Evolutionary conservation across 83 land plant species (phyloP), one percentile per base, ranked within the genome.

Genomic region (Diphasiastrum complanatum): DNA sequence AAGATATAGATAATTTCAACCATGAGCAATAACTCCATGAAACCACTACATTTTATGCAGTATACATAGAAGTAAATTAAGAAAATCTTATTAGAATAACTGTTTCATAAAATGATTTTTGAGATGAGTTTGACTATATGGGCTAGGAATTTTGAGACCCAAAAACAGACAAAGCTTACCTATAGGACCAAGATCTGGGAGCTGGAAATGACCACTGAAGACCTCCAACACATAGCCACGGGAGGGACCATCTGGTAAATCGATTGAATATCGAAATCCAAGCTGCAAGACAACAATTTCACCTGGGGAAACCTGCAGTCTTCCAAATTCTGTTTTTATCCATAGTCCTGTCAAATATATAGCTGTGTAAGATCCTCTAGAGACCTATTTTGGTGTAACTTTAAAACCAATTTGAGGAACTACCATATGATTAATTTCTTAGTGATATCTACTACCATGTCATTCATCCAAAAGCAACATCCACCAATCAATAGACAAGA

Each of bases 171-270:
- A 32, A 46, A 51, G 19, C 34, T 5, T 80, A 92, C 98, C 98
- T 57, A 93, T 93, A 16, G 91, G 91, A 5, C 98, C 98, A 63
- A 88, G 87, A 55, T 93, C 98, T 41, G 98, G 98, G 61, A 93
- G 88, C 52, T 82, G 96, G 73, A 93, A 89, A 71, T 93, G 98
- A 38, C 86, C 73, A 45, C 83, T 83, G 66, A 85, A 93, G 50
- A 93, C 79, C 78, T 93, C 98, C 46, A 86, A 85, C 75, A 89
- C 80, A 66, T 93, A 93, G 22, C 98, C 98, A 24, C 98, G 91
- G 14, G 96, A 85, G 33, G 91, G 88, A 16, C 96, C 98, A 80
- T 93, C 98, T 22, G 98, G 98, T 26, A 93, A 68, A 54, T 76
- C 56, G 53, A 93, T 64, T 23, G 75, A 65, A 66, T 85, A 93